Conservation (phyloP, 2,329 filamentous ascomycete species). For the Zelopaecilomyces penicillatus region DNA sequence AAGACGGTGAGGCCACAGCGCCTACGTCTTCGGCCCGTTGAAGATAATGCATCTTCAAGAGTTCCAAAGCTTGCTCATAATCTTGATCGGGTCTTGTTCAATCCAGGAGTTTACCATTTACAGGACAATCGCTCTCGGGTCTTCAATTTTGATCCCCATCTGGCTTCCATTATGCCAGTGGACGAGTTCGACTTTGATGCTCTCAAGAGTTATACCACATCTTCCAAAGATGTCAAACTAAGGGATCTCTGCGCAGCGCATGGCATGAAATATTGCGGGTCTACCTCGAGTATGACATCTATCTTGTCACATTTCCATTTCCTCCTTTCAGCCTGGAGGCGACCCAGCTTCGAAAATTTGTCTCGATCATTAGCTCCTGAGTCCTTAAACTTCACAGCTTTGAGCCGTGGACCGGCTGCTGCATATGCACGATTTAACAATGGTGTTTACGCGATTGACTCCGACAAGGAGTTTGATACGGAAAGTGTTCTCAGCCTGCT, state of each 20-base stretch:
- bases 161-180: constrained; percentile 87
- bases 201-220: constrained; percentile 80
- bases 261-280: constrained; percentile 78
- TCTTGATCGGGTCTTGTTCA: constrained; percentile 88
- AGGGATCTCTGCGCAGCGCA: constrained; percentile 58
- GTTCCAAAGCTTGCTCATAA: constrained; percentile 63
- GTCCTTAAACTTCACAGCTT: constrained; percentile 58
- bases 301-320: constrained; percentile 88
- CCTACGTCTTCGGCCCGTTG: constrained; percentile 22
- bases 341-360: constrained; percentile 56
- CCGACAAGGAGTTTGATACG: constrained; percentile 83
- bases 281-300: constrained; percentile 92
- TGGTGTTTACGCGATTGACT: constrained; percentile 87
- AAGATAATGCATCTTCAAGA: constrained; percentile 21
- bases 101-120: constrained; percentile 82
- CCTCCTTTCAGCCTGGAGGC: constrained; percentile 75
- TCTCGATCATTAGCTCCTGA: constrained; percentile 59
- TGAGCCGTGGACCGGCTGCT: constrained; percentile 66
- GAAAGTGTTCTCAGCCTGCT: constrained; percentile 85
- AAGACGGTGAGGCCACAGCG: constrained; percentile 18
- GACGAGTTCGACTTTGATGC: constrained; percentile 86
- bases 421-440: constrained; percentile 77
- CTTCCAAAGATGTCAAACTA: constrained; percentile 71
- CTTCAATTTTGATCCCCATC: constrained; percentile 95
- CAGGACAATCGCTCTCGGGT: constrained; percentile 82